Conservation (phyloP, 2,329 filamentous ascomycete genomes). For the Cladosporium sp. region DNA sequence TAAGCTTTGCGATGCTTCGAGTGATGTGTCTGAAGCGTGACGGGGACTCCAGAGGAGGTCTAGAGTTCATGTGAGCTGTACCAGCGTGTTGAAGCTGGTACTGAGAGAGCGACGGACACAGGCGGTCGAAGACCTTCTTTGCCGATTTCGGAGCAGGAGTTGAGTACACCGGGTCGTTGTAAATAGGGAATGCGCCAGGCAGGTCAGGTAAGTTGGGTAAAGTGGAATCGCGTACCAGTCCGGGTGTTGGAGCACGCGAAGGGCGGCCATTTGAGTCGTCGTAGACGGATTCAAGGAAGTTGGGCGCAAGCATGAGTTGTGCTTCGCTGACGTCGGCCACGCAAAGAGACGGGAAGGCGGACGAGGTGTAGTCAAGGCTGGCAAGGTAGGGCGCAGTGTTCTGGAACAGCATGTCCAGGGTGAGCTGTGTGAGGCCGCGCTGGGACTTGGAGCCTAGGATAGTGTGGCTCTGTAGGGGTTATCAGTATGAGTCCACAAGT, state of each 20-base stretch:
- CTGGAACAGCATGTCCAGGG: slow-evolving; percentile 85
- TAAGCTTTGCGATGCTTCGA: slow-evolving; percentile 33
- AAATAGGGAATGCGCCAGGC: slow-evolving; percentile 32
- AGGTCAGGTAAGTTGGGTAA: slow-evolving; percentile 20
- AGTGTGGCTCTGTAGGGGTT: slow-evolving; percentile 73
- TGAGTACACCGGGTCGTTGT: slow-evolving; percentile 23
- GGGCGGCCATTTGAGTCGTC: slow-evolving; percentile 56
- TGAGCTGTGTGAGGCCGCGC: slow-evolving; percentile 86
- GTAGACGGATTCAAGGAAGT: slow-evolving; percentile 78
- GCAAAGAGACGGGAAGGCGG: slow-evolving; percentile 71
- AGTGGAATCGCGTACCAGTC: slow-evolving; percentile 42
- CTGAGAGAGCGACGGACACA: slow-evolving; percentile 33
- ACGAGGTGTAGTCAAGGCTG: slow-evolving; percentile 55
- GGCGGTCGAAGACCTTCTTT: slow-evolving; percentile 31
- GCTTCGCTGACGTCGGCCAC: slow-evolving; percentile 80
- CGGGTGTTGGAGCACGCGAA: slow-evolving; percentile 48
- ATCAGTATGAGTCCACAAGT: slow-evolving; percentile 16
- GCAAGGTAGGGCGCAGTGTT: slow-evolving; percentile 74
- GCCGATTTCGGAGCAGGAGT: slow-evolving; percentile 14
- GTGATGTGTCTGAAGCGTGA: slow-evolving; percentile 22
- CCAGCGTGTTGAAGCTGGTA: slow-evolving; percentile 26
- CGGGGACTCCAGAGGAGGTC: slow-evolving; percentile 25
- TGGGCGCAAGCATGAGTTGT: slow-evolving; percentile 68
- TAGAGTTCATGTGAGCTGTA: slow-evolving; percentile 1
- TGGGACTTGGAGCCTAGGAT: slow-evolving; percentile 86